Evolutionary conservation across 2,329 filamentous ascomycete species (phyloP), one percentile per base, ranked within the genome.

Genomic region (Aureobasidium sp.): DNA sequence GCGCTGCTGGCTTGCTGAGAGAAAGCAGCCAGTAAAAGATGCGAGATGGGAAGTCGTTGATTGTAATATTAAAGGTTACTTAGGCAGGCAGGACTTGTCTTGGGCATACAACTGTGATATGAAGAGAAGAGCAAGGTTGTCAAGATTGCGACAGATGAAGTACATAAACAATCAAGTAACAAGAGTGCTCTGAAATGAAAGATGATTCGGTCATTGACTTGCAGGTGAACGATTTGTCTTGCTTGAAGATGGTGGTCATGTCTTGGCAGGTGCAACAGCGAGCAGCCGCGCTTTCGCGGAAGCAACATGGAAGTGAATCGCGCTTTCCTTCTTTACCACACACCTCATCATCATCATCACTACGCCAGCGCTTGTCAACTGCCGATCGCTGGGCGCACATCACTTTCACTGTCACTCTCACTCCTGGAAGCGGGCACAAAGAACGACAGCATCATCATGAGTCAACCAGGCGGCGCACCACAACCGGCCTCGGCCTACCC

Each of bases 1-100:
- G 80, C 65, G 73, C 70, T 39, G 79, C 80, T 58, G 80, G 86
- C 81, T 68, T 89, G 88, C 0, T 88, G 87, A 48, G 93, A 91
- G 71, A 74, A 90, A 62, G 88, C 88, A 54, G 88, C 88, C 8
- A 90, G 87, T 69, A 81, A 37, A 88, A 62, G 90, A 11, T 87
- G 66, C 80, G 82, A 32, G 79, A 88, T 57, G 86, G 86, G 86
- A 7, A 88, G 90, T 81, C 8, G 21, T 13, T 5, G 29, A 44
- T 45, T 57, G 53, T 57, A 57, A 45, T 57, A 41, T 7, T 57
- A 44, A 15, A 7, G n/a, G 10, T 15, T 25, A 57, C 7, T 3
- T 27, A 47, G 42, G 25, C 41, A 48, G 32, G 54, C 54, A 48
- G 54, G 54, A 58, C 42, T 48, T 58, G 54, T 47, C 42, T 36